These are phyloP conservation scores for Entomortierella chlamydospora DNA, from an alignment of 192 early-diverging fungal species.

Conservation along the genomic window DNA sequence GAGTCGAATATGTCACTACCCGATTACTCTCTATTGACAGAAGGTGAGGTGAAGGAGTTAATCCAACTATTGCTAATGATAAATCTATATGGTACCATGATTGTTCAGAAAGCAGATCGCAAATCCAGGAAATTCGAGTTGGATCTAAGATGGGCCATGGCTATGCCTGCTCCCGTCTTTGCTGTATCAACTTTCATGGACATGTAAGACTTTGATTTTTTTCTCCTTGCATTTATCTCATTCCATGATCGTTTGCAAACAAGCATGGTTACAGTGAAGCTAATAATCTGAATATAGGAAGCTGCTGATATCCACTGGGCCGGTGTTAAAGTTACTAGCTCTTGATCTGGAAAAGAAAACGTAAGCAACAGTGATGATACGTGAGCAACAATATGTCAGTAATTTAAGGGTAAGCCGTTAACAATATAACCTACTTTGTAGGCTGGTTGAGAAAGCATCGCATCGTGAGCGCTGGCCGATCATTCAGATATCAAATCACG, in stretches of 20 bases:
- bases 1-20: too few relatives aligned
- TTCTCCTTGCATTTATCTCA: background rate
- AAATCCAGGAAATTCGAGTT: conserved; percentile 28
- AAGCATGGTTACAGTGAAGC: too few relatives aligned
- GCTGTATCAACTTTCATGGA: conserved; percentile 37
- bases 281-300: conserved; percentile 15
- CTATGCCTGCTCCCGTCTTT: conserved; percentile 41
- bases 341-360: conserved; percentile 46
- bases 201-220: conserved; percentile 14
- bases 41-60: too few relatives aligned
- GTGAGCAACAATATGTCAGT: too few relatives aligned
- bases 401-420: too few relatives aligned
- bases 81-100: background rate
- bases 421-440: conserved; percentile 1
- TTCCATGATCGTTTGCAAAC: too few relatives aligned
- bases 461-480: conserved; percentile 52
- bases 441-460: conserved; percentile 32
- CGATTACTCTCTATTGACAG: too few relatives aligned
- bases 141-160: conserved; percentile 40
- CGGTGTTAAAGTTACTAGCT: conserved; percentile 24
- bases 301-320: conserved; percentile 36
- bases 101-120: conserved; percentile 23
- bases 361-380: conserved; percentile 11
- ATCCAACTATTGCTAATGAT: too few relatives aligned
- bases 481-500: conserved; percentile 40